Percentiles rank a stretch among this genome's conserved stretches.
Evolutionary conservation across 2,329 filamentous ascomycete genomes (phyloP).

Genomic region (Fusarium sp.): DNA sequence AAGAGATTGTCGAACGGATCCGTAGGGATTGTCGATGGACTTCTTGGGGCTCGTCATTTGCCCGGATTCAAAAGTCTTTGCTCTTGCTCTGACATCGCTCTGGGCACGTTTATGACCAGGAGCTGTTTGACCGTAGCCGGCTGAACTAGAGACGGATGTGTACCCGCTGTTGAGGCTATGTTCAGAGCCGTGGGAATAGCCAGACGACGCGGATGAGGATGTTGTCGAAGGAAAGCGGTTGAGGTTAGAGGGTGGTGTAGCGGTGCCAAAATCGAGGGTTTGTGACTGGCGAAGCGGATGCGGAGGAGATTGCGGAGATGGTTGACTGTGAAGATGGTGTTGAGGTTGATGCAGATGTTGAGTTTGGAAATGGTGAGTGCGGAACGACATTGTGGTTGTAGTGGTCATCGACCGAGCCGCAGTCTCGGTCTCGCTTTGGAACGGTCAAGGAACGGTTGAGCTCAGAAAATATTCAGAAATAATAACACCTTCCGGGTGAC

Average conservation of each 20-base stretch:
- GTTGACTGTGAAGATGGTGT: conserved; percentile 28
- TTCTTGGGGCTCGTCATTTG: conserved; percentile 58
- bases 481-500: conserved; percentile 36
- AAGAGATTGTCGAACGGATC: conserved; percentile 79
- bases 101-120: conserved; percentile 77
- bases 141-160: conserved; percentile 73
- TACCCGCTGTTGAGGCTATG: conserved; percentile 71
- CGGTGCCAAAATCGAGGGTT: conserved; percentile 59
- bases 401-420: conserved; percentile 37
- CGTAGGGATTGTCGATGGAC: conserved; percentile 74
- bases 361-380: conserved; percentile 59
- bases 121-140: conserved; percentile 57
- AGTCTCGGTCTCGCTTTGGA: conserved; percentile 32
- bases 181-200: conserved; percentile 71
- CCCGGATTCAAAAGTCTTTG: conserved; percentile 60
- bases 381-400: conserved; percentile 64
- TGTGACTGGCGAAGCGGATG: conserved; percentile 65
- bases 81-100: conserved; percentile 74
- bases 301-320: conserved; percentile 20
- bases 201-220: conserved; percentile 78
- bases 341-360: conserved; percentile 38
- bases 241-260: conserved; percentile 52
- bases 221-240: conserved; percentile 76
- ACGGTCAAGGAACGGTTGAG: conserved; percentile 14
- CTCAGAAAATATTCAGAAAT: conserved; percentile 30